These are phyloP conservation scores for Chaetomium globosum DNA, from an alignment of 2,329 filamentous ascomycete genomes.

Conservation along the genomic window DNA sequence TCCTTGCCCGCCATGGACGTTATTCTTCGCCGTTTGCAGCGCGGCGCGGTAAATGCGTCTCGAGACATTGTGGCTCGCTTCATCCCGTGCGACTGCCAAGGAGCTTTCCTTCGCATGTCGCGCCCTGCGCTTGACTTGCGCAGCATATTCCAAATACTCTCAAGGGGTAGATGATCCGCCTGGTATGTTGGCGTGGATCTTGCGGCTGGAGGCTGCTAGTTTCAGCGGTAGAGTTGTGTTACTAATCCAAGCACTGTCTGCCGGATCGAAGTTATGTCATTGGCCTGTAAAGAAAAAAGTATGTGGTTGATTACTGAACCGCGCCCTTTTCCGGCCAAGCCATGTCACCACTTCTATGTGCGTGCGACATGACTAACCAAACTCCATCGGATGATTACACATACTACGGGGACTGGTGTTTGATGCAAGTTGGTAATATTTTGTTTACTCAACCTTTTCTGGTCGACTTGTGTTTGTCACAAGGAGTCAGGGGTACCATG, in stretches of 20 bases:
- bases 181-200: neutral
- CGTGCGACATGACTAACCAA: neutral
- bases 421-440: neutral
- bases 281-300: neutral
- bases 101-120: neutral
- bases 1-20: neutral
- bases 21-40: neutral
- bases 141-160: neutral
- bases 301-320: conserved; percentile 2
- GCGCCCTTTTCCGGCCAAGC: conserved; percentile 7
- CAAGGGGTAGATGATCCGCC: too few relatives aligned
- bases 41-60: too few relatives aligned
- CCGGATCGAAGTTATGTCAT: neutral
- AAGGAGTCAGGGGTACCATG: neutral
- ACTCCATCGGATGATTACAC: neutral
- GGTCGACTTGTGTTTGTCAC: neutral
- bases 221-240: neutral
- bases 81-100: neutral
- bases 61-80: neutral
- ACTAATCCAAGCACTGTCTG: neutral
- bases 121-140: neutral
- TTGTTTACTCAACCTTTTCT: neutral
- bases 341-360: neutral
- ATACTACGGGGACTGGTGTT: neutral
- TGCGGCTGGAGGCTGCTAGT: neutral